phyloP scores from a whole-genome alignment of 2,329 filamentous ascomycete species.

The Beauveria australis region DNA sequence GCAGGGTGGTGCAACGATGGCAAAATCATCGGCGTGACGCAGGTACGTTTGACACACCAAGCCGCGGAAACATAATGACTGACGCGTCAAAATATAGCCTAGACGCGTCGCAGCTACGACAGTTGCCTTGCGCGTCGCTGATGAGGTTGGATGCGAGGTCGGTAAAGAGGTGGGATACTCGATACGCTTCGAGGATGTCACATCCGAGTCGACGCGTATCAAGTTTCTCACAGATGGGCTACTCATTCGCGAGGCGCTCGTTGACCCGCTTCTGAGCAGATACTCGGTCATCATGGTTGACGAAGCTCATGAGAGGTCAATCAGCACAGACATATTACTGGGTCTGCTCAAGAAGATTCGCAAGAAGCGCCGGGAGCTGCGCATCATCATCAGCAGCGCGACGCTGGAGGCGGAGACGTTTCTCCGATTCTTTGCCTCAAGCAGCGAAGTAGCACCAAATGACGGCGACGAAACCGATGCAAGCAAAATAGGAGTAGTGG shows the following conservation, averaged over 20 bases:
- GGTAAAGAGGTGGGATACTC: constrained; percentile 92
- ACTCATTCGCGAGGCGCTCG: constrained; percentile 81
- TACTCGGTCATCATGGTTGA: constrained; percentile 98
- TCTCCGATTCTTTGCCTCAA: constrained; percentile 60
- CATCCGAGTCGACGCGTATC: constrained; percentile 75
- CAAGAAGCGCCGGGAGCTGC: constrained; percentile 68
- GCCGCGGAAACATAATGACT: constrained; percentile 10
- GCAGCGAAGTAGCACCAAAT: constrained; percentile 26
- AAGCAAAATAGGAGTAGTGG: constrained; percentile 41
- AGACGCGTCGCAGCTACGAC: constrained; percentile 85
- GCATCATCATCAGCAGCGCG: constrained; percentile 87
- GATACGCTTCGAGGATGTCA: constrained; percentile 86
- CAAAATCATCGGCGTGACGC: constrained; percentile 79
- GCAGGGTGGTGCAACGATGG: constrained; percentile 83
- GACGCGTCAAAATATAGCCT: constrained; percentile 45
- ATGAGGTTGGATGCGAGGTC: constrained; percentile 77
- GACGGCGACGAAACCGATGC: constrained; percentile 22
- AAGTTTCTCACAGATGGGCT: constrained; percentile 95
- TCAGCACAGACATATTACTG: constrained; percentile 85
- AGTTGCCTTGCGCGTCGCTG: constrained; percentile 78
- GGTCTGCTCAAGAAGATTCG: constrained; percentile 91
- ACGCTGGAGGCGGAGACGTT: constrained; percentile 88
- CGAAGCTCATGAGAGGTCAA: constrained; percentile 87
- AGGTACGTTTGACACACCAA: constrained; percentile 47
- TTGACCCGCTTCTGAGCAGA: constrained; percentile 81